Evolutionary conservation across 148 eudicot genomes (phyloP), one percentile per base, ranked within the genome.

Genomic region (Rhododendron ovatum): DNA sequence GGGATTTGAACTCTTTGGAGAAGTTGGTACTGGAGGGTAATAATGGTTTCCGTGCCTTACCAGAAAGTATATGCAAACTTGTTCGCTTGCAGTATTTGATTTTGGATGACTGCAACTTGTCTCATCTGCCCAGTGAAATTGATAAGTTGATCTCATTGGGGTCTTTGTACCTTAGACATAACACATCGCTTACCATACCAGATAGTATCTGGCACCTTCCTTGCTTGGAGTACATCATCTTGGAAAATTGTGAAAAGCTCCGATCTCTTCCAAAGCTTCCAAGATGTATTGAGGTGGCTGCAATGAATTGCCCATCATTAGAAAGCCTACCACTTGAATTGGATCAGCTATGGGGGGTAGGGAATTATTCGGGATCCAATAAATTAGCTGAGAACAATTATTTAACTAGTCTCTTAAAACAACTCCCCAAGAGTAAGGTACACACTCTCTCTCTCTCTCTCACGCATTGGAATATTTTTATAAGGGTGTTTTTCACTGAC

Each of bases 241-340:
- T 63, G 30, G 1, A 63, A 24, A 63, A 63, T 20, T 20, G 71
- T 63, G 71, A 30, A 63, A 63, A n/a, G 30, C 71, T 63, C 26
- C 71, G 6, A 63, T 63, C 71, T 3, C 71, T 63, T 63, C 71
- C 71, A 7, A 63, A 63, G 12, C 71, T 63, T 63, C 71, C 28
- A 20, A 7, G 0, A 63, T 1, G 26, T 8, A 0, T 0, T 24
- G 0, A 0, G 0, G n/a, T 69, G 74, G 9, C 0, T 69, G 74
- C 74, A 3, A 0, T 0, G 11, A 2, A 0, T 26, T 69, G 35
- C 15, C 10, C 0, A 30, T 30, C 30, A 30, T 30, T 30, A 30
- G 30, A 30, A 35, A 35, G 35, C 1, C 37, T 35, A 35, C 37
- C 37, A 35, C 37, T 35, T 35, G 37, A 35, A 35, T 35, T 35